phyloP scores from a whole-genome alignment of 495 filamentous ascomycete genomes.

The Aspergillus bertholletiae region DNA sequence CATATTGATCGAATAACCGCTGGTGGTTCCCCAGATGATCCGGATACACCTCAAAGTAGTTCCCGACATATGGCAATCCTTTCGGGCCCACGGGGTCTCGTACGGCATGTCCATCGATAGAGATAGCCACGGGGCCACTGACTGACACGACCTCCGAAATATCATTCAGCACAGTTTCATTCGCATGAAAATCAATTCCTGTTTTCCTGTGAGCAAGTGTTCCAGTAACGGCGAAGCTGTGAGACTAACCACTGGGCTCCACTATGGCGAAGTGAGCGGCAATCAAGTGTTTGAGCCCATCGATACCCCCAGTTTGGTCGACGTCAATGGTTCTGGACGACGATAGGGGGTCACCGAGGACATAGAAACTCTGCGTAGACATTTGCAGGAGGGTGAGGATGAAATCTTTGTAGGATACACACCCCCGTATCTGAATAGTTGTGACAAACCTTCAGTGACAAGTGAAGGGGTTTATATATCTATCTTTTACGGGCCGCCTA shows the following conservation, averaged over 20 bases:
- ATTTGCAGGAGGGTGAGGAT: neutral
- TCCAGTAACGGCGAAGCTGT: too few relatives aligned
- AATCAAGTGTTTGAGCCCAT: slow-evolving; percentile 33
- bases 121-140: slow-evolving; percentile 30
- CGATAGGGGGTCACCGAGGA: slow-evolving; percentile 37
- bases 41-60: slow-evolving; percentile 52
- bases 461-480: too few relatives aligned
- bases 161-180: slow-evolving; percentile 21
- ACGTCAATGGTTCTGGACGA: slow-evolving; percentile 35
- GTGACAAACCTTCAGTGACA: too few relatives aligned
- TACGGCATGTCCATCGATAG: slow-evolving; percentile 43
- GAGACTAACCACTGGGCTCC: slow-evolving; percentile 20
- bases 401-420: too few relatives aligned
- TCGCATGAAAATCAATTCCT: slow-evolving; percentile 37
- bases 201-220: too few relatives aligned
- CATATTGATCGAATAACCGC: slow-evolving; percentile 50
- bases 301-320: slow-evolving; percentile 24
- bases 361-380: slow-evolving; percentile 28
- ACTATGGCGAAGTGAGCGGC: slow-evolving; percentile 44
- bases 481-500: too few relatives aligned
- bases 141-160: slow-evolving; percentile 26
- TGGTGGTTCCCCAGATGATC: slow-evolving; percentile 58
- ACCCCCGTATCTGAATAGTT: too few relatives aligned
- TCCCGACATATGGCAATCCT: slow-evolving; percentile 47
- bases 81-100: slow-evolving; percentile 40